Conservation (phyloP, 2,329 filamentous ascomycete species). For the Botrytis medusae region DNA sequence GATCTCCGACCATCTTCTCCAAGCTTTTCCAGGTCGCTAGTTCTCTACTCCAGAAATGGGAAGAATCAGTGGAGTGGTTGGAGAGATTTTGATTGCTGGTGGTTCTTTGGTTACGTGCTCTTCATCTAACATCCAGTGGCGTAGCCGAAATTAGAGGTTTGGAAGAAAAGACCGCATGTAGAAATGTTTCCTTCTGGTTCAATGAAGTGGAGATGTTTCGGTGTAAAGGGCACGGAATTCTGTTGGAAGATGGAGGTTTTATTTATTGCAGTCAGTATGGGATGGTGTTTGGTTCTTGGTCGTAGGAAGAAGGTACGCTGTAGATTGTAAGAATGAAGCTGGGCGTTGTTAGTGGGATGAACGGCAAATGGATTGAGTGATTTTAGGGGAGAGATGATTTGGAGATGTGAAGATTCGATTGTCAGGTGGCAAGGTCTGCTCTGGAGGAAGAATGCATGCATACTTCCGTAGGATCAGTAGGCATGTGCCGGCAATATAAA, state of each 20-base stretch:
- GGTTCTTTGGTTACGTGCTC: slow-evolving; percentile 9
- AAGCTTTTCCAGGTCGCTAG: slow-evolving; percentile 1
- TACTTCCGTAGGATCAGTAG: not conserved
- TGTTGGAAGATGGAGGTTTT: not conserved
- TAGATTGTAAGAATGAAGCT: not conserved
- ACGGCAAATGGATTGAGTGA: not conserved
- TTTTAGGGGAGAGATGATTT: too few species aligned
- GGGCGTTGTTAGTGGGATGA: not conserved
- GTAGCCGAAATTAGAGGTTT: slow-evolving; percentile 13
- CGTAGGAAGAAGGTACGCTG: too few species aligned
- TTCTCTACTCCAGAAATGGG: not conserved
- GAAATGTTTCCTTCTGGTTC: not conserved
- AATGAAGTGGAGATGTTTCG: not conserved
- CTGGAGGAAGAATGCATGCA: not conserved
- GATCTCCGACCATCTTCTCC: slow-evolving; percentile 17
- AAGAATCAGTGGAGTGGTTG: not conserved
- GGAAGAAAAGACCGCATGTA: not conserved
- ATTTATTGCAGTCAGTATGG: not conserved
- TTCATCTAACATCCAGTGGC: not conserved
- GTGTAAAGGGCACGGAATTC: not conserved
- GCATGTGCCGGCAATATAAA: too few species aligned
- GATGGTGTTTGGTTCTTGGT: not conserved
- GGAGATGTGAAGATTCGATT: not conserved
- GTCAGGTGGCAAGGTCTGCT: not conserved
- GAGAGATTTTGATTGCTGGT: not conserved